Conservation (phyloP, 306 rosid genomes). For the Lagenaria siceraria region DNA sequence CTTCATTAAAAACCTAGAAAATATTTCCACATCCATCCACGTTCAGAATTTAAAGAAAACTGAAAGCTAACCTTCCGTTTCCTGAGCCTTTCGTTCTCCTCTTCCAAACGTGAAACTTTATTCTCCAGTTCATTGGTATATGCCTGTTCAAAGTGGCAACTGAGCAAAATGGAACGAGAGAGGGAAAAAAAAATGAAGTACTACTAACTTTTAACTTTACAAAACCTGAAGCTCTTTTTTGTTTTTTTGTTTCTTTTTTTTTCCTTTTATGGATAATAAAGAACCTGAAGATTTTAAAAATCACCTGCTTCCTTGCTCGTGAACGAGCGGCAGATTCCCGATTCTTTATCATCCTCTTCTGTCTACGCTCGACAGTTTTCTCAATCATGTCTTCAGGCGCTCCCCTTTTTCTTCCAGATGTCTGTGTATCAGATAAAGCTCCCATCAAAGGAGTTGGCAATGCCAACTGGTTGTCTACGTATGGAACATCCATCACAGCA, state of each 20-base stretch:
- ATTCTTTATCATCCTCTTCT: constrained; percentile 93
- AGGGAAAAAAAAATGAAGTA: neutral
- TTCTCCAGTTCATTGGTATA: constrained; percentile 84
- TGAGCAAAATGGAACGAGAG: neutral
- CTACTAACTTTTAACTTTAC: neutral
- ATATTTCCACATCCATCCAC: neutral
- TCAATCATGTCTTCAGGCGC: constrained; percentile 48
- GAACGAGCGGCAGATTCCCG: constrained; percentile 98
- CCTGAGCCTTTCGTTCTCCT: constrained; percentile 89
- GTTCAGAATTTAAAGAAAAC: constrained; percentile 11
- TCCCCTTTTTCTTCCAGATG: constrained; percentile 61
- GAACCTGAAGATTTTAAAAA: neutral
- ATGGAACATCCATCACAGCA: constrained; percentile 49
- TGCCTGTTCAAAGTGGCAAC: constrained; percentile 41
- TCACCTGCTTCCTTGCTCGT: constrained; percentile 93
- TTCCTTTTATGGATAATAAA: neutral
- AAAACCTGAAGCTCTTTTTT: neutral
- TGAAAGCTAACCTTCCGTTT: constrained; percentile 55
- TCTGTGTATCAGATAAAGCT: constrained; percentile 44
- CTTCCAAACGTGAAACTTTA: constrained; percentile 73
- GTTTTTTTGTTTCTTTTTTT: too few species aligned
- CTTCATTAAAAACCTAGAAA: neutral
- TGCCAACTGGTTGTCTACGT: constrained; percentile 47
- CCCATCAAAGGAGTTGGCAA: constrained; percentile 59
- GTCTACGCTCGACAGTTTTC: constrained; percentile 83